Evolutionary conservation across 2,329 filamentous ascomycete genomes (phyloP), one percentile per base, ranked within the genome.

Genomic region (Xylariaceae sp.): DNA sequence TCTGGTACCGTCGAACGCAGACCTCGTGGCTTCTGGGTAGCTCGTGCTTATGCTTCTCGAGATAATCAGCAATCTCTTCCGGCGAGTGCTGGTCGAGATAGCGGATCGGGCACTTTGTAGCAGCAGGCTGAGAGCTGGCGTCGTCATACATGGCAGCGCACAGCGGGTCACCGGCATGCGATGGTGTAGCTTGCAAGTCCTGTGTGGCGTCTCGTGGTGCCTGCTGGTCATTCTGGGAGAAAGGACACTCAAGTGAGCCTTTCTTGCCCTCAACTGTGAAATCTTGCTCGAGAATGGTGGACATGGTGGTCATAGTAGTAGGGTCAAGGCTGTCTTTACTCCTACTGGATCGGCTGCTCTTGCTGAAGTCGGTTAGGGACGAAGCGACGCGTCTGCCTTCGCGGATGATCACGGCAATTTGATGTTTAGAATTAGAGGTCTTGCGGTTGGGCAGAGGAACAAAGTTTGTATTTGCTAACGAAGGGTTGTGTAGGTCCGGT

Each of bases 21-120:
- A 96, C 82, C 66, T 95, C 90, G 69, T 97, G 92, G 66, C 90
- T 96, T 60, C 92, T 83, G 10, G 92, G 92, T 47, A 97, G 81
- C 68, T 96, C 88, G 69, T 97, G 91, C 68, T 96, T 96, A 73
- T 96, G 91, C 45, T 85, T 90, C 67, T 96, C 89, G 63, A 97
- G 90, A 67, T 96, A 97, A 62, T 87, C 83, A 12, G 92, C 92
- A 54, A 97, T 86, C 65, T 96, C 91, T 71, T 96, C 89, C 2
- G 92, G 89, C 2, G 90, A 90, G 65, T 96, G 91, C 67, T 95
- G 86, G 68, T 96, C 87, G 64, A 96, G 76, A 71, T 87, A 96
- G 42, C 92, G 87, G 52, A 97, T 97, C 2, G 92, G 92, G 68
- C 92, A 97, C 64, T 90, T 90, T 49, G 81, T 69, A 3, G 68